Evolutionary conservation across 805 yeast species (phyloP), one percentile per base, ranked within the genome.

Genomic region (Lachancea sp.): DNA sequence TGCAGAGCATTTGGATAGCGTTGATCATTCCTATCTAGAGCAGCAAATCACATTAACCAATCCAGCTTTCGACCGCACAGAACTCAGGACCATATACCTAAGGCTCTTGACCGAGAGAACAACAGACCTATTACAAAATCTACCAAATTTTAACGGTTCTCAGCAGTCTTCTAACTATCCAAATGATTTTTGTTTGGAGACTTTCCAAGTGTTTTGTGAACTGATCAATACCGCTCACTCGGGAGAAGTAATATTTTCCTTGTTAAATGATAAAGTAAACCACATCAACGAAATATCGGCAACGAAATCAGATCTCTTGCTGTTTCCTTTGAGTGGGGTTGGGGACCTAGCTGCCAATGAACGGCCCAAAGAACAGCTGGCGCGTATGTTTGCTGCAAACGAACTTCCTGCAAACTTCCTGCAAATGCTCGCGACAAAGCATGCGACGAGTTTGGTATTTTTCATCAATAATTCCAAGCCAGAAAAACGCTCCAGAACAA

Each of bases 111-210:
- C 84, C 1, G 82, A 83, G 45, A 69, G 90, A 59, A 81, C 87
- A 0, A 79, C 86, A 0, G 85, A 82, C 59, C 64, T 82, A 42
- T 69, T 82, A 43, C 85, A 79, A 54, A 86, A 85, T 1, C n/a
- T 36, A 19, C 38, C 38, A 10, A 80, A 88, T 1, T 66, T 73
- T 4, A 49, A 60, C 27, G 59, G 57, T 8, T 58, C 58, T 7
- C 27, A 16, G 5, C 59, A 58, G 4, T 55, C 55, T 37, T 54
- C 56, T 19, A 54, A 60, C 15, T 56, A 60, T 3, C 55, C 55
- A 27, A 51, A 59, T 13, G 63, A 66, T 42, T 51, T 64, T 2
- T 49, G 60, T 26, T 34, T 68, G 13, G 66, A 65, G 34, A 58
- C 67, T n/a, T 54, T 66, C 36, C 59, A 59, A 36, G 65, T 66